Conservation (phyloP, 768 basidiomycete species). For the Cystobasidium onofrii region DNA sequence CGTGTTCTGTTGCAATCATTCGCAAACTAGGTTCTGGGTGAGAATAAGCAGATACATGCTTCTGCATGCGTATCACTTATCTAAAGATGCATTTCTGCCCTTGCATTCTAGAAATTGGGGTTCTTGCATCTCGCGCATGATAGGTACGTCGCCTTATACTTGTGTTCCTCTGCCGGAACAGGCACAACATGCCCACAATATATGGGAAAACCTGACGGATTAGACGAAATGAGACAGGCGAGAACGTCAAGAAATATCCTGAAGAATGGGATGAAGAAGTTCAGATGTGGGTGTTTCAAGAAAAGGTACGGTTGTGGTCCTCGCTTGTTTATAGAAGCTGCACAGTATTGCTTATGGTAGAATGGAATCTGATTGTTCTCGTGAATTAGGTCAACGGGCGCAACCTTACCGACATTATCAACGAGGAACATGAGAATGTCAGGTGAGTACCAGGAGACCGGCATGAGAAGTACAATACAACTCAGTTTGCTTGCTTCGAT, state of each 20-base stretch:
- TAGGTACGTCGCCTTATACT: slow-evolving; percentile 38
- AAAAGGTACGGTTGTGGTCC: slow-evolving; percentile 43
- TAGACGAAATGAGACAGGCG: slow-evolving; percentile 33
- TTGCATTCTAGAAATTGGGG: slow-evolving; percentile 26
- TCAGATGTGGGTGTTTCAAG: slow-evolving; percentile 50
- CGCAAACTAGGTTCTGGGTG: slow-evolving; percentile 8
- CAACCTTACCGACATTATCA: slow-evolving; percentile 49
- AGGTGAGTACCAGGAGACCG: no score
- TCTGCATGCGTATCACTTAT: no score
- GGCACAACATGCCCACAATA: no score
- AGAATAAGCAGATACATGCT: not conserved
- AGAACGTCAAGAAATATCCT: slow-evolving; percentile 45
- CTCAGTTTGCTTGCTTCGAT: not conserved
- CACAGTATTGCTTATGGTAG: slow-evolving; percentile 38
- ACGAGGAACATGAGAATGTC: slow-evolving; percentile 49
- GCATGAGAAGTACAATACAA: no score
- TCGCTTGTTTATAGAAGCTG: slow-evolving; percentile 34
- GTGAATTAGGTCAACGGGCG: slow-evolving; percentile 37
- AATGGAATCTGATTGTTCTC: no score
- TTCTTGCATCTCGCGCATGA: slow-evolving; percentile 45
- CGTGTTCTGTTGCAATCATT: not conserved
- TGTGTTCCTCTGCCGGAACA: no score
- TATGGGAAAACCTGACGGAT: no score
- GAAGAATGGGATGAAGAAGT: slow-evolving; percentile 48
- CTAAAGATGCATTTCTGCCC: not conserved